Percentiles rank a stretch among this genome's conserved stretches.
Conservation (phyloP, 495 filamentous ascomycete genomes). For the Aspergillus conjunctus region DNA sequence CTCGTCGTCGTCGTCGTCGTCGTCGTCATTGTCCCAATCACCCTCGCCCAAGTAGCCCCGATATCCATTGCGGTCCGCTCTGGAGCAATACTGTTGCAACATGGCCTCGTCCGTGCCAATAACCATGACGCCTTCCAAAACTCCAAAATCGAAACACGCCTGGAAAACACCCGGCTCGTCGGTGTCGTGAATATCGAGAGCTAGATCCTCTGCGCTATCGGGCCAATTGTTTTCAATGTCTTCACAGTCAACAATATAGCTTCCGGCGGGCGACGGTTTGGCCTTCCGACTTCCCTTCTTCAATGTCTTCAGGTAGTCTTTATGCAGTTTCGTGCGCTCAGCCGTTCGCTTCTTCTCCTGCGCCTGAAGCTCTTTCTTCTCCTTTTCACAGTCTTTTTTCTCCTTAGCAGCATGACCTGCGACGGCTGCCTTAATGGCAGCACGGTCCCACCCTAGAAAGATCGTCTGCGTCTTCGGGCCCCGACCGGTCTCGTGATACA, state of each 20-base stretch:
- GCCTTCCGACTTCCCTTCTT: constrained; percentile 4
- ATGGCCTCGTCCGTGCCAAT: not conserved
- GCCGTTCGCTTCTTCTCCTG: not conserved
- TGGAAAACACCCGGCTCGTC: constrained; percentile 8
- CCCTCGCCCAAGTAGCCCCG: not conserved
- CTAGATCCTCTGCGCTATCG: not conserved
- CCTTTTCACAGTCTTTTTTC: not conserved
- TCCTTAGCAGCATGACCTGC: constrained; percentile 7
- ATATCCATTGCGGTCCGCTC: not conserved
- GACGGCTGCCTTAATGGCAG: constrained; percentile 5
- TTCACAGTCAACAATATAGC: constrained; percentile 12
- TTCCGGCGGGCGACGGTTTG: constrained; percentile 6
- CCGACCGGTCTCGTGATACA: constrained; percentile 8
- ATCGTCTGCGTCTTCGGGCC: constrained; percentile 7
- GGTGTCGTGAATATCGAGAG: constrained; percentile 14
- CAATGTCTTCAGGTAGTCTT: not conserved
- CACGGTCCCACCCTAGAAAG: constrained; percentile 12
- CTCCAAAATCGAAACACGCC: constrained; percentile 13
- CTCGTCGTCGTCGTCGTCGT: too few species aligned
- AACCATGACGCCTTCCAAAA: constrained; percentile 18
- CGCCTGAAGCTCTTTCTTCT: not conserved
- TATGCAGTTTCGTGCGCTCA: constrained; percentile 7
- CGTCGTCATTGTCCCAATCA: not conserved
- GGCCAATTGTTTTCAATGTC: constrained; percentile 7
- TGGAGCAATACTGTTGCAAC: constrained; percentile 11